Conservation (phyloP, 2,329 filamentous ascomycete species). For the Paramyrothecium sp. region DNA sequence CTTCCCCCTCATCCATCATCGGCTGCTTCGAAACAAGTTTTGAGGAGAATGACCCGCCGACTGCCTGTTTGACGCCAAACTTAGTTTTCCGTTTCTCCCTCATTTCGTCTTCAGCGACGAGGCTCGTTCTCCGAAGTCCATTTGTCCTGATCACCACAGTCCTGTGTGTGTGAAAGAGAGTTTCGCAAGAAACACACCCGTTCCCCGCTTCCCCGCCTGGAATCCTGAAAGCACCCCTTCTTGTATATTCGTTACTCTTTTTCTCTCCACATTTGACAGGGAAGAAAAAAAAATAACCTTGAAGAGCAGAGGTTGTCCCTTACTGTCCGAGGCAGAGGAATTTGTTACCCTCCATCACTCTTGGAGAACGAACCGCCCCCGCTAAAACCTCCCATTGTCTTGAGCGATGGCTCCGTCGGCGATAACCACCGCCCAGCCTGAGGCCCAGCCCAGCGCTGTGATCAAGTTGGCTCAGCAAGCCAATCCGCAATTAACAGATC, state of each 20-base stretch:
- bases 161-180: background rate
- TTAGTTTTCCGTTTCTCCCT: background rate
- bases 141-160: background rate
- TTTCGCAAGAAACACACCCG: background rate
- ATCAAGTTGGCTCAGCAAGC: background rate
- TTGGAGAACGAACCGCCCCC: no score
- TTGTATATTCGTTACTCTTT: background rate
- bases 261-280: background rate
- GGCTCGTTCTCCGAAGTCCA: background rate
- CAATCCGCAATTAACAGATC: background rate
- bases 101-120: no score
- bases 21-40: no score
- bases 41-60: no score
- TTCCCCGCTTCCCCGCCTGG: background rate
- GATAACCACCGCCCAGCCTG: background rate
- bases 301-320: background rate
- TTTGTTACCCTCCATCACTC: no score
- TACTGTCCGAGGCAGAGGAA: background rate
- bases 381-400: no score
- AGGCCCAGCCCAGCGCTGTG: background rate
- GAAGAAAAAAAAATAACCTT: background rate
- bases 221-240: background rate
- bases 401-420: background rate
- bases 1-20: no score
- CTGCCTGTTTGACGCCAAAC: no score